Conservation (phyloP, 768 basidiomycete species). For the Russula earlei region DNA sequence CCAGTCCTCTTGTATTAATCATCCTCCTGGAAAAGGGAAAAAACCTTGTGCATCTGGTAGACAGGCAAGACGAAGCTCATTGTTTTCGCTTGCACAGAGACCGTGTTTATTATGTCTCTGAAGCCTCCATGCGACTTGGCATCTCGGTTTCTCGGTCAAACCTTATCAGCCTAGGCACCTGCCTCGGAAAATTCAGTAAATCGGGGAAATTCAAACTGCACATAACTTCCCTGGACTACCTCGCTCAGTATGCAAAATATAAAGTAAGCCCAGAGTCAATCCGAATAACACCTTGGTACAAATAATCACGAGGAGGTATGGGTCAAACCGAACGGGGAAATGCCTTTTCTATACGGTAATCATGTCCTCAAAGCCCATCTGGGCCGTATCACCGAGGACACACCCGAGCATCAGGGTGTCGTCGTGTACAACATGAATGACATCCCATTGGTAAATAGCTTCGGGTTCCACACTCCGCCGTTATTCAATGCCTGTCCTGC, state of each 20-base stretch:
- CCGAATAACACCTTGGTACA: neutral
- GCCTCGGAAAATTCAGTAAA: slow-evolving; percentile 97
- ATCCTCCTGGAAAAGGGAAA: slow-evolving; percentile 61
- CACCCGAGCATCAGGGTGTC: slow-evolving; percentile 97
- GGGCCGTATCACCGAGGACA: slow-evolving; percentile 98
- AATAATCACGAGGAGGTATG: slow-evolving; percentile 54
- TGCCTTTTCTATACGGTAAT: slow-evolving; percentile 98
- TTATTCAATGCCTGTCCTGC: slow-evolving; percentile 4
- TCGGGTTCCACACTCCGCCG: neutral
- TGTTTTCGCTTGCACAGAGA: slow-evolving; percentile 95
- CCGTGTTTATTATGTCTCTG: slow-evolving; percentile 93
- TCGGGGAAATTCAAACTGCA: slow-evolving; percentile 96
- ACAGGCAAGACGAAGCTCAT: slow-evolving; percentile 88
- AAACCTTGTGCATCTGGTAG: slow-evolving; percentile 91
- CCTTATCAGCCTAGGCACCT: slow-evolving; percentile 88
- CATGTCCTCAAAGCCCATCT: slow-evolving; percentile 97
- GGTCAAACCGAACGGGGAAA: slow-evolving; percentile 99
- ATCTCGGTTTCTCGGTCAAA: slow-evolving; percentile 90
- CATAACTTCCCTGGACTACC: slow-evolving; percentile 83
- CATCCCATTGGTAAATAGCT: slow-evolving; percentile 60
- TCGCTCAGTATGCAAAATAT: slow-evolving; percentile 96
- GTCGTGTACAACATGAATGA: slow-evolving; percentile 96
- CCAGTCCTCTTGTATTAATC: neutral
- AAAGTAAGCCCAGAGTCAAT: slow-evolving; percentile 50
- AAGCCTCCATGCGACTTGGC: slow-evolving; percentile 85